Evolutionary conservation across 176 grass and related monocot species (phyloP), one percentile per base, ranked within the genome.

Genomic region (Otatea glauca): DNA sequence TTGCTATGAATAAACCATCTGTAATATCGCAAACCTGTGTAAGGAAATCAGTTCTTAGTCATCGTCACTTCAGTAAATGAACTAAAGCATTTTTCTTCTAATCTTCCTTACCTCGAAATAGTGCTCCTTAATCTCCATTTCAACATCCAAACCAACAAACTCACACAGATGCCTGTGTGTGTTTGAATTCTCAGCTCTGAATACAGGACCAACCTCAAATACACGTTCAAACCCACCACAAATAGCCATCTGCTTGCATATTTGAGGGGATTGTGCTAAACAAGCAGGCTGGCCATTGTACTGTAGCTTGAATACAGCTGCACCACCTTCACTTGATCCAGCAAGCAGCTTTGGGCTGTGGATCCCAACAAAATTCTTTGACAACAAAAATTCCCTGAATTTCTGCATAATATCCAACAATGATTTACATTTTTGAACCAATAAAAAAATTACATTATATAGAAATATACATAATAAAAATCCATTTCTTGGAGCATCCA

Each of bases 71-170:
- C 27, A 13, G 11, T 54, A 11, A 74, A 77, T 53, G 9, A 71
- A 51, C 18, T 55, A 38, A 39, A 83, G 0, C 7, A 76, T 80
- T 54, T 8, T 62, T 38, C 66, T 23, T 48, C 20, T 51, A 63
- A 37, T 54, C 55, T 42, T 77, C 58, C 77, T 41, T 88, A 94
- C 96, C 93, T 99, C 96, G 75, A 94, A 99, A 72, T 96, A 99
- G 54, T 99, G 96, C 65, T 99, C 93, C 85, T 94, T 96, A 23
- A 99, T 94, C 82, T 96, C 93, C 96, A 99, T 91, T 62, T 99
- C 96, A 55, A 88, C 91, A 88, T 99, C 96, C 76, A 99, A 84
- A n/a, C 96, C 96, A 29, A 99, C 84, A 91, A 94, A 96, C 74
- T 99, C 93, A 68, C 96, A 99, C 7, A 99, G 84, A 89, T 96